These are phyloP conservation scores for Mycocalia duriaeana DNA, from an alignment of 1,284 basidiomycete species.

Conservation along the genomic window DNA sequence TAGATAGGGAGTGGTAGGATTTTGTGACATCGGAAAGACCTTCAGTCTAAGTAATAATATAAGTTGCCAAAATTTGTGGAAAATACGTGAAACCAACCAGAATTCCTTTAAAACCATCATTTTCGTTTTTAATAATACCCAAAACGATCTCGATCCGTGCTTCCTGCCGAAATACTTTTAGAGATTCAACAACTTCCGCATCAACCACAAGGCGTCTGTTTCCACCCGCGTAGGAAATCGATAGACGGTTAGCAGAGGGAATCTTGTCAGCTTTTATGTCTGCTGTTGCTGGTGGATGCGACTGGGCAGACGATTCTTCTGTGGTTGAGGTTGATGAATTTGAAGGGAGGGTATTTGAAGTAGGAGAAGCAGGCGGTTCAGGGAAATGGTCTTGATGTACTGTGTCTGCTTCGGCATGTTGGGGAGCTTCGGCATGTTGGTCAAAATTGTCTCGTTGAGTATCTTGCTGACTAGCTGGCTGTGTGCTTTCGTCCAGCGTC, in stretches of 20 bases:
- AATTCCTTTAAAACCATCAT: slow-evolving; percentile 65
- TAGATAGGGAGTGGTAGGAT: slow-evolving; percentile 59
- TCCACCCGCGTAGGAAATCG: slow-evolving; percentile 89
- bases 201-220: slow-evolving; percentile 84
- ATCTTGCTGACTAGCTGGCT: not conserved
- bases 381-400: slow-evolving; percentile 43
- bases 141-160: slow-evolving; percentile 83
- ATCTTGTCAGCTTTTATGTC: slow-evolving; percentile 25
- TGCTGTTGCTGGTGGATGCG: slow-evolving; percentile 19
- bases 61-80: slow-evolving; percentile 9
- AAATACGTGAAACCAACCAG: slow-evolving; percentile 44
- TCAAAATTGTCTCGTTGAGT: slow-evolving; percentile 28
- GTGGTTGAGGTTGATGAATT: slow-evolving; percentile 44
- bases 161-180: slow-evolving; percentile 79
- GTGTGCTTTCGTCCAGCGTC: not conserved
- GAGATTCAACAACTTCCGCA: slow-evolving; percentile 77
- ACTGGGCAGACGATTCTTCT: slow-evolving; percentile 24
- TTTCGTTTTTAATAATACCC: slow-evolving; percentile 48
- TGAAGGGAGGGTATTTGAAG: slow-evolving; percentile 47
- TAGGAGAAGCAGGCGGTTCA: slow-evolving; percentile 51
- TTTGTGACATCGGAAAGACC: slow-evolving; percentile 67
- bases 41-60: slow-evolving; percentile 53
- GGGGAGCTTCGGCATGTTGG: slow-evolving; percentile 29
- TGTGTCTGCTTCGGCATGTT: slow-evolving; percentile 7
- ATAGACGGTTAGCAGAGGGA: slow-evolving; percentile 80